Evolutionary conservation across 1,284 basidiomycete genomes (phyloP).

Genomic region (Tausonia pullulans): DNA sequence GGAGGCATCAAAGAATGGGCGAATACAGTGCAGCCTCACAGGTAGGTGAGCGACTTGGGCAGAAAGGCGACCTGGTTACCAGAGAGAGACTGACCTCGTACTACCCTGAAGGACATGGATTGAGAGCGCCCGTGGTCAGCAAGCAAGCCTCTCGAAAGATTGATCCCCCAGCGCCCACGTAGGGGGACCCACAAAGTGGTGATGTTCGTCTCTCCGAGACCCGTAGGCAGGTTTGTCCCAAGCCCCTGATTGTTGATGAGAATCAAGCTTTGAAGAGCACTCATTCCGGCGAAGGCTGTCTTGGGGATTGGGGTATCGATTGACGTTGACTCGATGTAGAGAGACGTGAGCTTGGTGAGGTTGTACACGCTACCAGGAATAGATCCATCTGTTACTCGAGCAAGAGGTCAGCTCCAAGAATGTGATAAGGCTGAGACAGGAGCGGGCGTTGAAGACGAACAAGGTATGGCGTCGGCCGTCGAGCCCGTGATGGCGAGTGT

Average conservation of each 20-base stretch:
- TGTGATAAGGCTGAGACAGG: neutral
- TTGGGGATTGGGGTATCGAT: constrained; percentile 25
- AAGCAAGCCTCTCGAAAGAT: no score
- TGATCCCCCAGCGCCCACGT: no score
- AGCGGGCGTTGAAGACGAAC: constrained; percentile 19
- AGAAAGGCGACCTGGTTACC: constrained; percentile 12
- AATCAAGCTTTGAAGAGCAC: constrained; percentile 22
- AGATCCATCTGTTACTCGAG: constrained; percentile 20
- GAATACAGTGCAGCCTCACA: constrained; percentile 22
- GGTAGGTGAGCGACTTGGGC: constrained; percentile 23
- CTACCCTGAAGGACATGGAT: constrained; percentile 2
- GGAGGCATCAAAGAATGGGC: neutral
- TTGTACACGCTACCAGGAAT: constrained; percentile 23
- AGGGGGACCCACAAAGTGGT: constrained; percentile 25
- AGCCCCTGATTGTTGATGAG: constrained; percentile 29
- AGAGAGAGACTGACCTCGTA: constrained; percentile 21
- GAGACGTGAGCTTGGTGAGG: constrained; percentile 22
- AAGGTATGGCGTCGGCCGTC: constrained; percentile 26
- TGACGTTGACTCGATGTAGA: constrained; percentile 30
- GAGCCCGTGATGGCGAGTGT: constrained; percentile 26
- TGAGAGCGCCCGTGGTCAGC: no score
- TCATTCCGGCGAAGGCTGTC: constrained; percentile 20
- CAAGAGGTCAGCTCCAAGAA: neutral
- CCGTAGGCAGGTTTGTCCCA: constrained; percentile 26
- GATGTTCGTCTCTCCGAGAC: constrained; percentile 22